Evolutionary conservation across 345 rosid genomes (phyloP).

Genomic region (Kandelia obovata): DNA sequence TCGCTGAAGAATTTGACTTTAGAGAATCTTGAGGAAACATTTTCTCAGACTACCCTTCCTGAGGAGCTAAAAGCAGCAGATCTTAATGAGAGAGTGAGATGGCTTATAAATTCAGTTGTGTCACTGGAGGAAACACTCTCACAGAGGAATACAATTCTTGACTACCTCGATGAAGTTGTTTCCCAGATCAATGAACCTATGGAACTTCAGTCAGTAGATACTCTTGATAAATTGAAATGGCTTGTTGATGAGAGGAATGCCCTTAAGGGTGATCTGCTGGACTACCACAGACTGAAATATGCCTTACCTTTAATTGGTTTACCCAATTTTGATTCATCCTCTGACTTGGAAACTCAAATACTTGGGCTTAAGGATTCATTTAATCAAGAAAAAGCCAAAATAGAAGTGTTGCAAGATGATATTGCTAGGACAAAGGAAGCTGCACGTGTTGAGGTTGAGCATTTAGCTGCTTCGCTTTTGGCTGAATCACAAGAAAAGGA

Average conservation of each 20-base stretch:
- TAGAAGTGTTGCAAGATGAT: conserved; percentile 46
- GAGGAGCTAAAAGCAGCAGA: conserved; percentile 19
- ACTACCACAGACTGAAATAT: conserved; percentile 57
- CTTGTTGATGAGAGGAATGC: conserved; percentile 61
- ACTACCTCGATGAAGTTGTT: conserved; percentile 18
- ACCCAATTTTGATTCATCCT: conserved; percentile 48
- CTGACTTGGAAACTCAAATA: conserved; percentile 57
- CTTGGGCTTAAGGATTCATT: conserved; percentile 68
- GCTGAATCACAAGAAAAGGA: conserved; percentile 64
- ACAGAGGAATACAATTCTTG: conserved; percentile 13
- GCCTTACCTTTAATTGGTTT: conserved; percentile 48
- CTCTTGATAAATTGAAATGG: conserved; percentile 27
- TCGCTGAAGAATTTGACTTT: conserved; percentile 10
- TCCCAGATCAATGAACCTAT: conserved; percentile 15
- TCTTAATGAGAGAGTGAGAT: conserved; percentile 18
- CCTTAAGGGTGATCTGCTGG: conserved; percentile 42
- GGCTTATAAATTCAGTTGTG: conserved; percentile 19
- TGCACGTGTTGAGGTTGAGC: conserved; percentile 47
- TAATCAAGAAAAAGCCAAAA: conserved; percentile 46
- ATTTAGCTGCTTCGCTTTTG: conserved; percentile 51
- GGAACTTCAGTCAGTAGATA: conserved; percentile 15
- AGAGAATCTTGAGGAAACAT: conserved; percentile 19
- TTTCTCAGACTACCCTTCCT: conserved; percentile 12
- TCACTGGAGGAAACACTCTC: conserved; percentile 21
- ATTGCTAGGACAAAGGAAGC: conserved; percentile 41